Percentiles rank a stretch among this genome's conserved stretches.
Conservation (phyloP, 1,139 yeast species). For the Geotrichum aggregatum region DNA sequence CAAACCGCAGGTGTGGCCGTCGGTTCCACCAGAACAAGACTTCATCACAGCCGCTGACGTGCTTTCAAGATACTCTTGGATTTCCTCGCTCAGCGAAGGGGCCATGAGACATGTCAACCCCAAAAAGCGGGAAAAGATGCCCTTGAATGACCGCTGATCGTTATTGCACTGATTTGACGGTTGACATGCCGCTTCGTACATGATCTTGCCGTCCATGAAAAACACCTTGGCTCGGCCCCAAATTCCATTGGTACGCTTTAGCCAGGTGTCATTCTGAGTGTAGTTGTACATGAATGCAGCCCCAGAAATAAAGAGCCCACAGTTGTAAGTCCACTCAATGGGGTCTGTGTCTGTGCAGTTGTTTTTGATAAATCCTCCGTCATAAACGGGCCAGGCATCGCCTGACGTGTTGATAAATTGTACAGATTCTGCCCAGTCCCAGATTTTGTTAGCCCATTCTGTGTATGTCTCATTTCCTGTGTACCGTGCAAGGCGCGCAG, state of each 20-base stretch:
- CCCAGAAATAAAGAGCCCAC: constrained; percentile 76
- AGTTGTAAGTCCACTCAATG: constrained; percentile 84
- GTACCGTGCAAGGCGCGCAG: constrained; percentile 81
- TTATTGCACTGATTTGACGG: constrained; percentile 62
- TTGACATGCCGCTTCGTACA: constrained; percentile 85
- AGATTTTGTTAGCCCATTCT: constrained; percentile 77
- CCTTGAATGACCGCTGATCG: constrained; percentile 89
- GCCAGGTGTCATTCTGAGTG: constrained; percentile 71
- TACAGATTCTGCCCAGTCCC: constrained; percentile 73
- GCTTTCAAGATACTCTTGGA: constrained; percentile 50
- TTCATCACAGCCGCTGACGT: constrained; percentile 78
- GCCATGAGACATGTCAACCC: constrained; percentile 70
- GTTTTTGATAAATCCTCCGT: constrained; percentile 65
- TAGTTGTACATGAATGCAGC: constrained; percentile 75
- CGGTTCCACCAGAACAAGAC: constrained; percentile 80
- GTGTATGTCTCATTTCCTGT: constrained; percentile 66
- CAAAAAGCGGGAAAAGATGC: constrained; percentile 70
- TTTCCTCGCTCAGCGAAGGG: constrained; percentile 55
- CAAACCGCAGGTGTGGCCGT: constrained; percentile 86
- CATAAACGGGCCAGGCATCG: constrained; percentile 50
- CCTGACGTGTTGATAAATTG: constrained; percentile 50
- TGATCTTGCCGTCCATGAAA: constrained; percentile 56
- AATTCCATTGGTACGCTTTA: constrained; percentile 43
- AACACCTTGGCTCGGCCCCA: constrained; percentile 49
- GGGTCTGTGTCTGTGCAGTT: constrained; percentile 60